Evolutionary conservation across 1,139 yeast species (phyloP), one percentile per base, ranked within the genome.

Genomic region (Yamadazyma epiphylla): DNA sequence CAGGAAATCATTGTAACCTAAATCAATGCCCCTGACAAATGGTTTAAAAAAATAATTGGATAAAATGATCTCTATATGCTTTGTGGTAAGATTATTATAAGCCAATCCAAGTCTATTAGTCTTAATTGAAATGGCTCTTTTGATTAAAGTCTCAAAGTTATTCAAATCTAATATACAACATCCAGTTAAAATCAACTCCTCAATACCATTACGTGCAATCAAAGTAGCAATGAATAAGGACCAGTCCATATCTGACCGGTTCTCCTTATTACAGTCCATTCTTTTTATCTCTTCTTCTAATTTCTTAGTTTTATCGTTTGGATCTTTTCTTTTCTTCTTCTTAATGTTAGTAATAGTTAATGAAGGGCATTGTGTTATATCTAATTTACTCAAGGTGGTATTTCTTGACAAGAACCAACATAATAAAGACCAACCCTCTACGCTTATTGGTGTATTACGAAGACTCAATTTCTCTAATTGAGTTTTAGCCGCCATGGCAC

Each of bases 211-310:
- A 39, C 86, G 62, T 2, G 78, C 77, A 10, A 80, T 74, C 9
- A 83, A 49, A 0, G 88, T 70, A 1, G 88, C 89, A 4, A 80
- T 77, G 39, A 83, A 63, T 25, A 82, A 55, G 14, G 80, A 64
- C 94, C 94, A 83, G 47, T 83, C 84, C 80, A 79, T 77, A 37
- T 81, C 89, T 6, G 79, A 66, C 43, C 94, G 61, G 37, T 78
- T 71, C 12, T 73, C 73, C 35, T 57, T 51, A 42, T 77, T 76
- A 41, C 80, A 70, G 13, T 51, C 49, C 94, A 82, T 83, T 46
- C 88, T 60, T 2, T 38, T 49, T 5, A 66, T 41, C 4, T 48
- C 56, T 9, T 55, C 60, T 13, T 58, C 65, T 24, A 51, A 52
- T 11, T 48, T 39, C 26, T 46, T 49, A 4, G 43, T 35, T 15